A percentile compares a stretch with the other conserved stretches of the same genome.
Conservation (phyloP, 108 stramenopile genomes). For the Fistulifera pelliculosa region DNA sequence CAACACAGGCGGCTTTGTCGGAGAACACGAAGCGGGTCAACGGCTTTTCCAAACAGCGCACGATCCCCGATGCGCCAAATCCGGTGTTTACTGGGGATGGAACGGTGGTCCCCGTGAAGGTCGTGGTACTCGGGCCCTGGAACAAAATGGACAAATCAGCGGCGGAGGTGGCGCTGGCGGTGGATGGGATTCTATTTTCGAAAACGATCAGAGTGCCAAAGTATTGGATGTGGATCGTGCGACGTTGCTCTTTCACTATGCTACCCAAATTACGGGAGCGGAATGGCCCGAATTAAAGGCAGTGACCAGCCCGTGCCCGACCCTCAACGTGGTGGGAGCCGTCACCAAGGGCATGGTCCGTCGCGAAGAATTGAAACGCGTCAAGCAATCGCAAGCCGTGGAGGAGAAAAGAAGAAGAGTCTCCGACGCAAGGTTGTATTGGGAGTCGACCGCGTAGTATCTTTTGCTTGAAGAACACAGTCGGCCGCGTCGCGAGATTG, state of each 20-base stretch:
- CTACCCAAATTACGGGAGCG: slow-evolving; percentile 74
- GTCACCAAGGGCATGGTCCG: slow-evolving; percentile 64
- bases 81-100: slow-evolving; percentile 95
- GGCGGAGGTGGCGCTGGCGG: slow-evolving; percentile 84
- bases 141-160: slow-evolving; percentile 77
- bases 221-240: slow-evolving; percentile 70
- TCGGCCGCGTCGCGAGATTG: slow-evolving; percentile 55
- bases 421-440: slow-evolving; percentile 43
- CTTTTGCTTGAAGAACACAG: slow-evolving; percentile 56
- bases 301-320: slow-evolving; percentile 76
- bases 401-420: slow-evolving; percentile 51
- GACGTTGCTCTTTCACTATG: slow-evolving; percentile 51
- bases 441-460: slow-evolving; percentile 57
- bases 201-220: slow-evolving; percentile 85
- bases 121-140: slow-evolving; percentile 77
- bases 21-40: slow-evolving; percentile 87
- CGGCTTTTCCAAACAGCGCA: slow-evolving; percentile 80
- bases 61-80: slow-evolving; percentile 84
- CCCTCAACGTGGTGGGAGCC: slow-evolving; percentile 78
- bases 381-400: slow-evolving; percentile 63
- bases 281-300: slow-evolving; percentile 66
- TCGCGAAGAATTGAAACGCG: slow-evolving; percentile 79
- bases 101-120: slow-evolving; percentile 92
- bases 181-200: slow-evolving; percentile 81
- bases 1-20: slow-evolving; percentile 64